Conservation (phyloP, 306 rosid genomes). For the Ochetophila trinervis region DNA sequence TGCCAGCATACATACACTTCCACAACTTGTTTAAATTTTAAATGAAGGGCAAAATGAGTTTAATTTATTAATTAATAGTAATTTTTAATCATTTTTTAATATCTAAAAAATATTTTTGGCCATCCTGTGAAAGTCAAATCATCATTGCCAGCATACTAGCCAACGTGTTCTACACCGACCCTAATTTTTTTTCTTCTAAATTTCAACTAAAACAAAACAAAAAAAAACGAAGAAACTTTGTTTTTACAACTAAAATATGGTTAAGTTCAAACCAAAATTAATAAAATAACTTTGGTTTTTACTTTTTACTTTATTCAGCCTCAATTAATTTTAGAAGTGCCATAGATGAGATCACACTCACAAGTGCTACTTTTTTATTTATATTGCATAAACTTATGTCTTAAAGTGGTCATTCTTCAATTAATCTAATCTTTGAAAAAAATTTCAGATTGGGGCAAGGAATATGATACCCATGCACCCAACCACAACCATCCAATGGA, state of each 20-base stretch:
- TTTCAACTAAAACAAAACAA: no score
- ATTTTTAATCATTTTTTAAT: no score
- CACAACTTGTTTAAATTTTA: no score
- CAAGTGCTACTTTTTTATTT: constrained; percentile 3
- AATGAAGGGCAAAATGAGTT: no score
- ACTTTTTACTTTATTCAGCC: background rate
- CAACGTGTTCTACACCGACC: constrained; percentile 10
- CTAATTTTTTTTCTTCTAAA: no score
- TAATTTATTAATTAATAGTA: no score
- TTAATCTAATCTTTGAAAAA: background rate
- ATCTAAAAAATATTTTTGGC: background rate
- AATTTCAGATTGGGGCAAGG: constrained; percentile 5
- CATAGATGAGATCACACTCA: background rate
- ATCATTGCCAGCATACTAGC: constrained; percentile 21
- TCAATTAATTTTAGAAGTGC: background rate
- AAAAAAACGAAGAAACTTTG: no score
- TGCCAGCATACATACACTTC: no score
- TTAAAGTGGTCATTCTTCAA: constrained; percentile 17
- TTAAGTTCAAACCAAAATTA: no score
- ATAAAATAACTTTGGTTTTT: no score
- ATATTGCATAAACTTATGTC: background rate
- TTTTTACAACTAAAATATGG: no score
- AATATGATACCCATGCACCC: constrained; percentile 24
- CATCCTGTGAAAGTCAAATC: constrained; percentile 12
- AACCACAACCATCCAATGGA: constrained; percentile 18